Conservation (phyloP, 2,329 filamentous ascomycete genomes). For the Scorias spongiosa region DNA sequence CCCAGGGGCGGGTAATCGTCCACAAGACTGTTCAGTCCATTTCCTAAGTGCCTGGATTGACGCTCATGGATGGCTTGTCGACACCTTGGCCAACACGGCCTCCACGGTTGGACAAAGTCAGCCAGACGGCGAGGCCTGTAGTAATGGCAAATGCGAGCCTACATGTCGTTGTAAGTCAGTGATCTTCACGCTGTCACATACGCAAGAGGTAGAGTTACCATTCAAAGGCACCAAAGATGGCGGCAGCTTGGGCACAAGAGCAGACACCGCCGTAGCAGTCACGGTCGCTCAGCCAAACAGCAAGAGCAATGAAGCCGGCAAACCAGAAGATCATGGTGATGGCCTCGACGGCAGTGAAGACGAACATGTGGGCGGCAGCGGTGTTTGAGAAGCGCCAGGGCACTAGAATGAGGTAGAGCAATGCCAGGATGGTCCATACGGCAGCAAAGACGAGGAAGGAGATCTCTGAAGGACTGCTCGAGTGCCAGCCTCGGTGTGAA, state of each 20-base stretch:
- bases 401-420: constrained; percentile 54
- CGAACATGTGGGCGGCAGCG: constrained; percentile 45
- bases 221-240: constrained; percentile 51
- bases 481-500: constrained; percentile 30
- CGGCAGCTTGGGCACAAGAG: constrained; percentile 44
- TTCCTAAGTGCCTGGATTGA: neutral
- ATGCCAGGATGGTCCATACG: constrained; percentile 57
- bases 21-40: neutral
- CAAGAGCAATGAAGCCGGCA: constrained; percentile 64
- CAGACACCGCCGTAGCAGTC: constrained; percentile 43
- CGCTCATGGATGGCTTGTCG: neutral
- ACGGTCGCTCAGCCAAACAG: constrained; percentile 45
- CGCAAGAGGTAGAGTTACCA: constrained; percentile 28
- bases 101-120: constrained; percentile 28
- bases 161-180: neutral
- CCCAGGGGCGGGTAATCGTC: too few species aligned
- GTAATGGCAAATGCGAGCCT: constrained; percentile 40
- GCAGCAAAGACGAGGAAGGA: constrained; percentile 70
- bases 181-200: constrained; percentile 1
- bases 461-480: constrained; percentile 40
- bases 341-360: constrained; percentile 51
- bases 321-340: constrained; percentile 84
- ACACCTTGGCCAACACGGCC: constrained; percentile 3
- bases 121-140: constrained; percentile 32
- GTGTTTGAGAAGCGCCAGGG: constrained; percentile 31